Percentiles rank a stretch among this genome's conserved stretches.
phyloP scores from a whole-genome alignment of 306 rosid species.

The Quercus agrifolia region DNA sequence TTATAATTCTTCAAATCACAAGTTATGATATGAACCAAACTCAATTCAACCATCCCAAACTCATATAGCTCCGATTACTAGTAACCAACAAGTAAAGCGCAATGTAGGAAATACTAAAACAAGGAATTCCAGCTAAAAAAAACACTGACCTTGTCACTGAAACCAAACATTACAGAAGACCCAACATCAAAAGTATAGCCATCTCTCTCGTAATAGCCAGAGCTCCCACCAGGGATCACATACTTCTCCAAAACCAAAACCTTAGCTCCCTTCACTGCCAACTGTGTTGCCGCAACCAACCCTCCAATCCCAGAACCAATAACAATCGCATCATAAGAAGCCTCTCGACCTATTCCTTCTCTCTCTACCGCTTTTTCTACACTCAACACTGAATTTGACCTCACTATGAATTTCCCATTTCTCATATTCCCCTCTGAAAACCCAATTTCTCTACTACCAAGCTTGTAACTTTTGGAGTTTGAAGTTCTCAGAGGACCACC shows the following conservation, averaged over 20 bases:
- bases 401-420: slow-evolving; percentile 26
- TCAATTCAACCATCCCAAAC: background rate
- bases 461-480: background rate
- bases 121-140: background rate
- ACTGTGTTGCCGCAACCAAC: slow-evolving; percentile 83
- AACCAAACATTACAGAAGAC: slow-evolving; percentile 97
- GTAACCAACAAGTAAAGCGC: slow-evolving; percentile 5
- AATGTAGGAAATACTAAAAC: background rate
- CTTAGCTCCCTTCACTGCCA: slow-evolving; percentile 91
- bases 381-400: slow-evolving; percentile 33
- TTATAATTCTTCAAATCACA: background rate
- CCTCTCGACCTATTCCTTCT: slow-evolving; percentile 16
- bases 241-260: slow-evolving; percentile 93
- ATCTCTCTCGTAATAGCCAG: slow-evolving; percentile 82
- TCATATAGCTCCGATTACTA: background rate
- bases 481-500: background rate
- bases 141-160: slow-evolving; percentile 79
- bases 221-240: slow-evolving; percentile 97
- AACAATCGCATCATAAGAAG: slow-evolving; percentile 75
- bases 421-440: slow-evolving; percentile 6
- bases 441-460: slow-evolving; percentile 4
- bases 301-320: slow-evolving; percentile 97
- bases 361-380: slow-evolving; percentile 41
- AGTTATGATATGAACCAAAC: background rate
- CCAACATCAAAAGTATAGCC: slow-evolving; percentile 97